A percentile compares a stretch with the other conserved stretches of the same genome.
phyloP scores from a whole-genome alignment of 345 rosid species.

The Durio zibethinus region DNA sequence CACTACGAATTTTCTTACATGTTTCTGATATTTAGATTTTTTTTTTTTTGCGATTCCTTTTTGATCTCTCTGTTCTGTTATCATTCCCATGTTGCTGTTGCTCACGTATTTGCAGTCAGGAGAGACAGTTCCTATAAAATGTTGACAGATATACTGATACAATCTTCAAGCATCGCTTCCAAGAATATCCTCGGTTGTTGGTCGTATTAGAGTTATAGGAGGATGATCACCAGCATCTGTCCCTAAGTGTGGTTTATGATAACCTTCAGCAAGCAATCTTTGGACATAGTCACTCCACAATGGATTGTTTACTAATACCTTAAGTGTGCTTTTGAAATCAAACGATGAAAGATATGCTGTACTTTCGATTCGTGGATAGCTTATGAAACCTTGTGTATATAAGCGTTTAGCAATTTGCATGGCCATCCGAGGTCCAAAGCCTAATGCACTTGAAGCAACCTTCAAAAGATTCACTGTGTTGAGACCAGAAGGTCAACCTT shows the following conservation, averaged over 20 bases:
- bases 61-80: too few relatives aligned
- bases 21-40: too few relatives aligned
- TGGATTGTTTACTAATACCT: conserved; percentile 53
- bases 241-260: conserved; percentile 65
- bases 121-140: conserved; percentile 89
- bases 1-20: too few relatives aligned
- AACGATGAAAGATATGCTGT: conserved; percentile 94
- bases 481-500: conserved; percentile 84
- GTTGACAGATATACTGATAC: conserved; percentile 87
- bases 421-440: conserved; percentile 87
- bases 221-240: conserved; percentile 99
- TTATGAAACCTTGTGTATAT: conserved; percentile 90
- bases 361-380: conserved; percentile 97
- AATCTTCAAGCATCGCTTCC: conserved; percentile 91
- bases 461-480: conserved; percentile 91
- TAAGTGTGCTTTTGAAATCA: conserved; percentile 76
- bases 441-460: conserved; percentile 98
- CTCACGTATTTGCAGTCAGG: conserved; percentile 85
- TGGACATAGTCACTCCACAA: conserved; percentile 54
- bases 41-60: too few relatives aligned
- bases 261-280: conserved; percentile 62
- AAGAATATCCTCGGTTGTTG: conserved; percentile 66
- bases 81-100: too few relatives aligned
- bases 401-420: conserved; percentile 92
- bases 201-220: conserved; percentile 86